Base-by-base conservation (phyloP, 768 basidiomycete genomes). In the Xerocomellus intermedius region DNA sequence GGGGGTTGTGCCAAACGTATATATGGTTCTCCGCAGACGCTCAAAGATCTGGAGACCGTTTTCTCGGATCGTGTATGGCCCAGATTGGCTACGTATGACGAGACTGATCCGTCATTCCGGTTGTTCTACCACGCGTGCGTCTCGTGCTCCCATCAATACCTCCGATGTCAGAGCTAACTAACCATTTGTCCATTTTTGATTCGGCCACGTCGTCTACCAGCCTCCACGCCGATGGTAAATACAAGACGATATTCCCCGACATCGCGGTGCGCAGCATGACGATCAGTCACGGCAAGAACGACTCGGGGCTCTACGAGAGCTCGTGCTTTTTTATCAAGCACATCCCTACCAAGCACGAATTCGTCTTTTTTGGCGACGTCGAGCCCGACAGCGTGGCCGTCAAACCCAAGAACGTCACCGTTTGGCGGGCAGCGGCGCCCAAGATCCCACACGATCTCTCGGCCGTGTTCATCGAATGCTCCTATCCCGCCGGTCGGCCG, bases 401-500 rank as follows among this genome's bases (percentile, higher is more conserved):
- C 16, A 69, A 73, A 14, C 86, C 87, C 5, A 78, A 75, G 48
- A 95, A 86, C 37, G 75, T 77, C 26, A 71, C 77, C 39, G 85
- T 98, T 44, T 98, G 95, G 96, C 81, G 79, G 38, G 81, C 77
- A 26, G 94, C 93, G 0, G 94, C 94, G 5, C 76, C 82, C 42
- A 85, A 85, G 69, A 83, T 97, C 61, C 83, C 84, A 1, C 76
- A 83, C 22, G 75, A 73, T 4, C 80, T 98, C 16, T 79, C 82
- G 32, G 79, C 83, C n/a, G 81, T 98, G 53, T 98, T 98, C 67
- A 91, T 98, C 66, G 96, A 98, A 74, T 98, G 96, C 70, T 96
- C 94, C 2, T 94, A 87, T 75, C 85, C 88, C 21, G 80, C 83
- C 1, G 87, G 87, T 0, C 79, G 95, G 55, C 76, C 79, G 17